Evolutionary conservation across 768 basidiomycete genomes (phyloP).

Genomic region (Hydnomerulius pinastri): DNA sequence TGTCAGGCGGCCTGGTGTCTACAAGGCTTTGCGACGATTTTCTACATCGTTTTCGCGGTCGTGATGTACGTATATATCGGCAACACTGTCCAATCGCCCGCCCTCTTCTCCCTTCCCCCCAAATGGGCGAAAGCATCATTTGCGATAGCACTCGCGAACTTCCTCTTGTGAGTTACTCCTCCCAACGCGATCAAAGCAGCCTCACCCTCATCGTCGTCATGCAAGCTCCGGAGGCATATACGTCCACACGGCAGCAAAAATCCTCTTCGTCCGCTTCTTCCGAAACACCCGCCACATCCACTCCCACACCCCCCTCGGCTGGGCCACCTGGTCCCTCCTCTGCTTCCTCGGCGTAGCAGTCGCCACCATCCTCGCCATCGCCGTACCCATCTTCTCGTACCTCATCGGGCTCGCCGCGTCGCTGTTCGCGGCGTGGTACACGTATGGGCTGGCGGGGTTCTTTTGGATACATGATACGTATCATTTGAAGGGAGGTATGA

Average conservation of each 20-base stretch:
- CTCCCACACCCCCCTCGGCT: constrained; percentile 48
- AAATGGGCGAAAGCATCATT: constrained; percentile 50
- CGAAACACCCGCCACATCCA: constrained; percentile 47
- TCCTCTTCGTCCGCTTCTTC: constrained; percentile 52
- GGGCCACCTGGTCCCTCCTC: constrained; percentile 44
- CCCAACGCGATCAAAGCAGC: too few species aligned
- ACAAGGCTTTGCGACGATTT: constrained; percentile 49
- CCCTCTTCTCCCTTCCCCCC: constrained; percentile 47
- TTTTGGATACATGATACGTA: constrained; percentile 53
- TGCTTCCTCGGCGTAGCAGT: constrained; percentile 35
- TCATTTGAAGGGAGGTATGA: constrained; percentile 37
- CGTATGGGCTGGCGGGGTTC: constrained; percentile 48
- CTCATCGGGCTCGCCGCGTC: constrained; percentile 51
- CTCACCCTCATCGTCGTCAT: too few species aligned
- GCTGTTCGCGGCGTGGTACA: constrained; percentile 55
- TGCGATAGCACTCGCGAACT: constrained; percentile 48
- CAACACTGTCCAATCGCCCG: constrained; percentile 45
- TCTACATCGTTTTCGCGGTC: constrained; percentile 46
- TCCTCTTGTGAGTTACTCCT: constrained; percentile 45
- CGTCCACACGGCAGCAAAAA: constrained; percentile 53
- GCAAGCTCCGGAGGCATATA: constrained; percentile 46
- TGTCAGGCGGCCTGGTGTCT: constrained; percentile 51
- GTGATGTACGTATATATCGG: constrained; percentile 48
- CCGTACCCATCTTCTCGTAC: constrained; percentile 55
- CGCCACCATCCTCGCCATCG: constrained; percentile 47